Base-by-base conservation (phyloP, 2,329 filamentous ascomycete genomes). In the Cadophora luteo-olivacea region DNA sequence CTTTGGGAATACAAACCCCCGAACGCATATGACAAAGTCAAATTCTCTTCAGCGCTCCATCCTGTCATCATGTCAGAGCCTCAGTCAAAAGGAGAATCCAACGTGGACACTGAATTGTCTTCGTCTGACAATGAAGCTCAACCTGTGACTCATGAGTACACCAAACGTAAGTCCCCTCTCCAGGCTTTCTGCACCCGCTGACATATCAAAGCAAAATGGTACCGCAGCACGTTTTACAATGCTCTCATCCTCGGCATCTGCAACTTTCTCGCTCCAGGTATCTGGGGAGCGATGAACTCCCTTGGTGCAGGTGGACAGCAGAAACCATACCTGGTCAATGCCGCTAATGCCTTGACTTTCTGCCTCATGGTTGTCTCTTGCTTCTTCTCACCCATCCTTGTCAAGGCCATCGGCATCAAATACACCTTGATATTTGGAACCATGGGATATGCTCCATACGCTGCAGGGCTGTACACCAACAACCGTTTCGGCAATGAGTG, bases 261-360 rank as follows among this genome's bases (percentile, higher is more conserved):
- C 79, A 92, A 91, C 75, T 87, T 93, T 70, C 82, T 88, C 1
- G 90, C 90, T 0, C 91, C 90, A 0, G 91, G 91, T 0, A 90
- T 92, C 69, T 92, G 90, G 90, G 85, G 84, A 14, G 89, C 89
- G 8, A 91, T 92, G 89, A 92, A 92, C 80, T 89, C 86, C 0
- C 84, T 93, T 0, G 91, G 91, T 11, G 91, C 89, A 0, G 91
- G 91, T 61, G 91, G 91, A 3, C 84, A 86, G 36, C 84, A 88
- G 71, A 83, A 84, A 9, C 91, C 91, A 0, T 84, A 88, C 73
- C 82, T 92, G 1, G 87, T 93, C 61, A 92, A 76, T 45, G 84
- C 87, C 0, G 90, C 89, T 16, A 93, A 93, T 72, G 87, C 90
- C 0, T 78, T 92, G 49, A 92, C 90, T 0, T 93, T 93, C 75